Conservation (phyloP, 1,139 yeast species). For the Groenewaldozyma auringiensis region DNA sequence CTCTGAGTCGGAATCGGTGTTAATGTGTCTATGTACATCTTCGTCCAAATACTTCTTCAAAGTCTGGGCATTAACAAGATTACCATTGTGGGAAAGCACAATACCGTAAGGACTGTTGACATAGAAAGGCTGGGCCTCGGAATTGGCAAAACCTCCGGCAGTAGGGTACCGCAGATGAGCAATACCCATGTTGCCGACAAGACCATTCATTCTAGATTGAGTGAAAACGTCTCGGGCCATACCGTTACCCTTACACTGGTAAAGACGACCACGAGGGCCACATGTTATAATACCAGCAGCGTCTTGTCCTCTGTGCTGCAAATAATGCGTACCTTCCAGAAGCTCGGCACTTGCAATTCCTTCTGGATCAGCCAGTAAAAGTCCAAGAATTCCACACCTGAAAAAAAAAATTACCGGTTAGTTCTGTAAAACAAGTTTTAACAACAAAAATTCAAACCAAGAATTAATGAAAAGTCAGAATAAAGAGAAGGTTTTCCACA, state of each 20-base stretch:
- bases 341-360: constrained; percentile 79
- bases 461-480: constrained; percentile 3
- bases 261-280: constrained; percentile 86
- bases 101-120: constrained; percentile 97
- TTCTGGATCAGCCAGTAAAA: constrained; percentile 69
- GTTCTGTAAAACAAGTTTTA: constrained; percentile 1
- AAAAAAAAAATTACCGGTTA: too few relatives aligned
- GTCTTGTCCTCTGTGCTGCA: constrained; percentile 98
- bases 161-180: constrained; percentile 96
- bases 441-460: not conserved
- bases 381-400: constrained; percentile 90
- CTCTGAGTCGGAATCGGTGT: constrained; percentile 95
- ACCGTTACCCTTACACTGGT: constrained; percentile 98
- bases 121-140: constrained; percentile 98
- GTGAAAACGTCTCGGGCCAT: constrained; percentile 98
- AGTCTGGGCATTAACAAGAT: constrained; percentile 78
- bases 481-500: constrained; percentile 29
- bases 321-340: constrained; percentile 85
- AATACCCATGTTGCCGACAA: constrained; percentile 92
- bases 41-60: constrained; percentile 78
- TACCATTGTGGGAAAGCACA: constrained; percentile 86
- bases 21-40: constrained; percentile 92
- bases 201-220: constrained; percentile 62
- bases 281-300: constrained; percentile 99
- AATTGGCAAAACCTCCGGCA: constrained; percentile 94